Conservation (phyloP, 345 rosid species). For the Heritiera littoralis region DNA sequence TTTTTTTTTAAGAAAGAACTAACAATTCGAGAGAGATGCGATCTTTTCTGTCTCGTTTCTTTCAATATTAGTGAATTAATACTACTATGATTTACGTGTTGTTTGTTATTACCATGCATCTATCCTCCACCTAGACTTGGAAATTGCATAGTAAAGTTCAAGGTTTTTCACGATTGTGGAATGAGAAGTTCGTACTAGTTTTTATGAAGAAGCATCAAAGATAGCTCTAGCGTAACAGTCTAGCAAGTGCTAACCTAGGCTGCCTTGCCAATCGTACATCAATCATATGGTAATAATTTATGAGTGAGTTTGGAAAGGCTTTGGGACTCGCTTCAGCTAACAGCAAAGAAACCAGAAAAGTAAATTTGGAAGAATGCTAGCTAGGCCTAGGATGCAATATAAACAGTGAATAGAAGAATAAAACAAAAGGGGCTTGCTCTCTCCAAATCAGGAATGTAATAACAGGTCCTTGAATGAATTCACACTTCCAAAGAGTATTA, state of each 20-base stretch:
- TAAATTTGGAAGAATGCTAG: neutral
- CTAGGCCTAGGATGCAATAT: neutral
- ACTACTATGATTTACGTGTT: neutral
- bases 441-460: neutral
- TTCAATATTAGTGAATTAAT: neutral
- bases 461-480: neutral
- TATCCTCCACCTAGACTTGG: neutral
- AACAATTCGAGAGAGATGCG: neutral
- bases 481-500: neutral
- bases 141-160: neutral
- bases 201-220: neutral
- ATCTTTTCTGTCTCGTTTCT: neutral
- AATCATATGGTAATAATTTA: constrained; percentile 10
- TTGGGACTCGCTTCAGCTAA: neutral
- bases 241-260: neutral
- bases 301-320: neutral
- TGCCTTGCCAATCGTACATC: neutral
- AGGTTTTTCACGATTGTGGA: neutral
- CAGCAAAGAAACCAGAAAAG: neutral
- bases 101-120: neutral
- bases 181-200: neutral
- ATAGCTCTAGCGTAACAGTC: neutral
- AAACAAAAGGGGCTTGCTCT: neutral
- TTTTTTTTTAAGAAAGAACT: neutral
- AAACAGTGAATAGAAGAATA: neutral